A percentile compares a stretch with the other conserved stretches of the same genome.
phyloP scores from a whole-genome alignment of 2,329 filamentous ascomycete genomes.

The Neonectria ditissima region DNA sequence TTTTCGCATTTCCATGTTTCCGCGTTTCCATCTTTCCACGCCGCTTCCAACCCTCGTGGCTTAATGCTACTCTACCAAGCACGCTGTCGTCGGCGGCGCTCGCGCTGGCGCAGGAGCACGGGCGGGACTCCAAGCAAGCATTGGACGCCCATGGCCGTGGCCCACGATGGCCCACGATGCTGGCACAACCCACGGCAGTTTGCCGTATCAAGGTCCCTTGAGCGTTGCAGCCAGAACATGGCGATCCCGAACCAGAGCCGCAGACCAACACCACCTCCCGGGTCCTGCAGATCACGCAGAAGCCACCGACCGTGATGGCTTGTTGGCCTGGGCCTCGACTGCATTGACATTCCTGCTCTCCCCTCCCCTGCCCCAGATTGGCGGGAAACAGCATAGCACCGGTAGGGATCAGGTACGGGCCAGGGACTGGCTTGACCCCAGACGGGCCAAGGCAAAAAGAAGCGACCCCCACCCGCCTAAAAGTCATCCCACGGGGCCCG shows the following conservation, averaged over 20 bases:
- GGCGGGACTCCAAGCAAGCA: not conserved
- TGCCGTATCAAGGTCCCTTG: not conserved
- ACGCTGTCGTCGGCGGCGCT: conserved; percentile 24
- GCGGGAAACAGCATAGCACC: conserved; percentile 7
- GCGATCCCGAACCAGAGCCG: conserved; percentile 27
- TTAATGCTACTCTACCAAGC: conserved; percentile 19
- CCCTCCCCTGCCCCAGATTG: conserved; percentile 22
- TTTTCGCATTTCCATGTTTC: conserved; percentile 12
- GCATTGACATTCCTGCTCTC: conserved; percentile 1
- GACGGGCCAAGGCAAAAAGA: conserved; percentile 7
- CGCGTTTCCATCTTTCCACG: conserved; percentile 16
- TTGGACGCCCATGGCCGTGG: no score
- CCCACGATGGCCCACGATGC: not conserved
- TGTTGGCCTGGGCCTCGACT: not conserved
- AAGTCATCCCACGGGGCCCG: conserved; percentile 22
- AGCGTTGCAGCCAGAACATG: conserved; percentile 21
- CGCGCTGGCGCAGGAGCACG: conserved; percentile 3
- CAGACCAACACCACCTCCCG: conserved; percentile 25
- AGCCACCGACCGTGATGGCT: conserved; percentile 13
- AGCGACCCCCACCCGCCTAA: conserved; percentile 21
- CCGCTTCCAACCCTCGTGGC: conserved; percentile 11
- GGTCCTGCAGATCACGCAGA: conserved; percentile 25
- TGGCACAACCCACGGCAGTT: not conserved
- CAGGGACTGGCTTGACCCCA: conserved; percentile 9
- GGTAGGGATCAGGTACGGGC: conserved; percentile 10